Base-by-base conservation (phyloP, 1,139 yeast species). In the Kodamaea arcana region DNA sequence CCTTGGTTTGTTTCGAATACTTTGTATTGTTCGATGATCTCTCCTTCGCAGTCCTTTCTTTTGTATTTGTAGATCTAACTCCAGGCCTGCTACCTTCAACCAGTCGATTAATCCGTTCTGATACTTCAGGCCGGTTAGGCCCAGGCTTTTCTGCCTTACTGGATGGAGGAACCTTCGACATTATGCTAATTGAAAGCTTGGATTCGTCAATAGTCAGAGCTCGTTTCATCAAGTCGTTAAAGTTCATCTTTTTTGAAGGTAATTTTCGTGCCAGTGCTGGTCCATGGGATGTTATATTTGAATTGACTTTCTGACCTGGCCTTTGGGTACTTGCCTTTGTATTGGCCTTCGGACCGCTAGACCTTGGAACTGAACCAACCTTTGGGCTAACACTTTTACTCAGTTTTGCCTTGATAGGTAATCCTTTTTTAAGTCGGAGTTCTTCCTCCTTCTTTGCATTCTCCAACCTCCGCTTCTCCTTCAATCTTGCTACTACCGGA, bases 141-240 rank as follows among this genome's bases (percentile, higher is more conserved):
- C 24, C 9, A 13, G 33, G 44, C 35, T 24, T 62, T 63, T 29
- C 29, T 7, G 2, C 67, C 9, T 18, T 18, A 9, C 9, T 18
- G 6, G 22, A 9, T 18, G 22, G 22, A 7, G 9, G 9, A 6
- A 18, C 9, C 46, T 65, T 64, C 16, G 57, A 50, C 36, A 57
- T 61, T 34, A 60, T 60, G 6, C 56, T 51, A 16, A 70, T 64
- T 4, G 69, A 59, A 26, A 70, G 54, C 43, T 68, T 69, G 32
- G 57, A 53, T 32, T 63, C 63, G 39, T 69, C 79, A 11, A 78
- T 72, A 20, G 62, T 59, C n/a, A 78, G 76, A 0, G 92, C 92
- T 50, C 78, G 76, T 45, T 75, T 76, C 86, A 83, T 81, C 41
- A 83, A 61, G 39, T 82, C 86, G 31, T 72, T 73, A 49, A 80